Base-by-base conservation (phyloP, 768 basidiomycete species). In the Pholiota microspora region DNA sequence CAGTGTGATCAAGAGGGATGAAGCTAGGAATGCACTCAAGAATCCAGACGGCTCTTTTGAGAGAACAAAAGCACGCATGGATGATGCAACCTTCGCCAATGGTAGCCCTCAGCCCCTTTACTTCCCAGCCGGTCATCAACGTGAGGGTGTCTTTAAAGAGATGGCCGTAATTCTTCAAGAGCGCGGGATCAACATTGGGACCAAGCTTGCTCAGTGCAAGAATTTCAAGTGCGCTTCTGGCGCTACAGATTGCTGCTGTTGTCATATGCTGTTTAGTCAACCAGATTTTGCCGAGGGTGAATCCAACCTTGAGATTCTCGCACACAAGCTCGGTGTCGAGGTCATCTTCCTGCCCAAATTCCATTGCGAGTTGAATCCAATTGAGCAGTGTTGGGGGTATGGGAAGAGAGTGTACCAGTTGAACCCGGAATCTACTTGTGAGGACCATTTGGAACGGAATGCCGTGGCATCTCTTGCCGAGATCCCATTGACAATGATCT, bases 31-130 rank as follows among this genome's bases (percentile, higher is more conserved):
- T 18, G 53, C 32, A 3, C 34, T 68, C 1, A 64, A 63, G 40
- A 31, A 49, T 3, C 21, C 63, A 21, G 40, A 67, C 57, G 69
- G 71, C 4, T 64, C 63, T 34, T 13, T 32, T 2, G n/a, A 55
- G 67, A 68, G 51, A 55, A 68, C 21, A 45, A 16, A 1, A n/a
- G n/a, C n/a, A n/a, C n/a, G n/a, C n/a, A 79, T 80, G 76, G 50
- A 47, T 6, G 54, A 67, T 55, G 45, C 16, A 10, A 15, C 21
- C 7, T 57, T 67, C 45, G n/a, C 27, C 2, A 49, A 71, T 60
- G 68, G 72, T 2, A 35, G 32, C 1, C 53, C 55, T 0, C 71
- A 75, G 42, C 10, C 36, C 1, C 50, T 74, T n/a, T 75, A 75
- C 54, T 75, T 59, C 53, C 67, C 67, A 1, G 55, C 53, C 0